Evolutionary conservation across 2,329 filamentous ascomycete genomes (phyloP), one percentile per base, ranked within the genome.

Genomic region (Penicillium sp.): DNA sequence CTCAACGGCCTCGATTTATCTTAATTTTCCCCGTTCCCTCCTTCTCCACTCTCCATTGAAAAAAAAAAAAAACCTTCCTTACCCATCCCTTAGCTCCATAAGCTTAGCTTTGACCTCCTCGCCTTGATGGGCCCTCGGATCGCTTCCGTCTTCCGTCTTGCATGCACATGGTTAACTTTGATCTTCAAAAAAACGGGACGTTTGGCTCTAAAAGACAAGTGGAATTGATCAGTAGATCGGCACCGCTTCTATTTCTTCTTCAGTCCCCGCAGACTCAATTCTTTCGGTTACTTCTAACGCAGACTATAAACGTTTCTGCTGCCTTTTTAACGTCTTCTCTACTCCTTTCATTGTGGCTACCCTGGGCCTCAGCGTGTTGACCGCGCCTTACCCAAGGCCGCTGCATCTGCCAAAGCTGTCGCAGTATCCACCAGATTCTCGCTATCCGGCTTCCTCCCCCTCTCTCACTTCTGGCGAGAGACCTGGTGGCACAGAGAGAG

Each of bases 301-400:
- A 37, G 33, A 37, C 23, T 37, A 37, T 12, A 20, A 18, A 20
- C 33, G 9, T 20, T 37, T 24, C 29, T 50, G 37, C 39, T 35
- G 44, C 43, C 43, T 9, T 46, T 31, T 3, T n/a, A 41, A 46
- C 41, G 43, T 28, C 31, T 44, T 49, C 44, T 47, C 47, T 42
- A 44, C 42, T 12, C 18, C 33, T 20, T 57, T 62, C 69, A 71
- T 53, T 65, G 66, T 72, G 70, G 71, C 70, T 67, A 67, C 68
- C 54, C 61, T 72, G 50, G 68, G 66, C 53, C 64, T 68, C 57
- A 67, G 60, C 58, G 65, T 67, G 55, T 65, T 66, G 53, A 63
- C 61, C 53, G 53, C 66, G 47, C 58, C 67, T 49, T 70, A 69
- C 51, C 53, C 68, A 39, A 57, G 59, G 45, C 55, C 66, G 49